Base-by-base conservation (phyloP, 352 stramenopile species). In the Phytophthora pini region DNA sequence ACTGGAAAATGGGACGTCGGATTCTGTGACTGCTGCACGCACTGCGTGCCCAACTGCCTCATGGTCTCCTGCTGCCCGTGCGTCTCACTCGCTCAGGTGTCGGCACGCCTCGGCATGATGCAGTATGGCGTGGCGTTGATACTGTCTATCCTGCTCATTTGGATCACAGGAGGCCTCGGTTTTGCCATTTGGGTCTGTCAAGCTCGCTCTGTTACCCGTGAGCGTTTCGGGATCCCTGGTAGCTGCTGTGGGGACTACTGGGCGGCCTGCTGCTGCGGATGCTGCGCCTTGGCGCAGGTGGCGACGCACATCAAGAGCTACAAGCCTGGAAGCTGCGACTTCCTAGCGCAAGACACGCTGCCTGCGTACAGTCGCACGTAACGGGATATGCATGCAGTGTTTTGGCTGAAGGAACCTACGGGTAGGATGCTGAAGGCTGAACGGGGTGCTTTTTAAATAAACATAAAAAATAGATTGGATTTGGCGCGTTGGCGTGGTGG, bases 241-340 rank as follows among this genome's bases (percentile, higher is more conserved):
- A 66, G 32, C n/a, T 70, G 50, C 10, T 72, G 46, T 40, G 54
- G 29, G 10, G 78, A 87, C 47, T 70, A 36, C 38, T 76, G 61
- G 20, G 56, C 50, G 4, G 40, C 73, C 17, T 70, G 64, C 29
- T 81, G 63, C 26, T 87, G 75, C 51, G 31, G 44, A 12, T 76
- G 62, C 56, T 86, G 74, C 53, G 47, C 56, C 2, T 49, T 84
- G n/a, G 65, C 78, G 4, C 78, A 82, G 44, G 57, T 87, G 11
- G 73, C 75, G 3, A 79, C 75, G 5, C 75, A 87, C 58, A 44
- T 77, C 26, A 81, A 84, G 51, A 81, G 66, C 22, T 84, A 87
- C 72, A 71, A 45, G n/a, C 78, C 75, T 3, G 67, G 70, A 24
- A 68, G 27, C 12, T 87, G 77, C 61, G 59, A 72, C 45, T 80